A percentile compares a stretch with the other conserved stretches of the same genome.
Evolutionary conservation across 176 grass and related monocot species (phyloP).

Genomic region (Aegilops umbellulata): DNA sequence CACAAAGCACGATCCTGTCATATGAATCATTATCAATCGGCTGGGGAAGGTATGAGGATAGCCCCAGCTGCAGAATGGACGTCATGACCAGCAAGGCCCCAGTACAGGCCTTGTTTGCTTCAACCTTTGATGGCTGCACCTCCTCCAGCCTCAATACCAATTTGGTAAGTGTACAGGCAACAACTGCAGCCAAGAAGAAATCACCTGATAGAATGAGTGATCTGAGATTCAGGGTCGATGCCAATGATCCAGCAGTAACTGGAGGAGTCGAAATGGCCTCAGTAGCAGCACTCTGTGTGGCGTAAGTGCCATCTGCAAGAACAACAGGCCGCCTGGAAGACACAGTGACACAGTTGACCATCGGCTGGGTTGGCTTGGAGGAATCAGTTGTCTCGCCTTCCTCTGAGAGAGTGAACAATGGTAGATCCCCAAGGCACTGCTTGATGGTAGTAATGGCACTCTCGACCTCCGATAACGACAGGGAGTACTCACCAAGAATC

Average conservation of each 20-base stretch:
- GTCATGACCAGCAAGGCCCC: conserved; percentile 56
- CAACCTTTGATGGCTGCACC: conserved; percentile 55
- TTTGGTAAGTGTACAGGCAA: conserved; percentile 51
- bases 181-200: conserved; percentile 59
- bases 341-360: conserved; percentile 40
- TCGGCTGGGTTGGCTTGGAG: conserved; percentile 36
- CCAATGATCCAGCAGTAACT: conserved; percentile 34
- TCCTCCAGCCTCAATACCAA: conserved; percentile 76
- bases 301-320: conserved; percentile 71
- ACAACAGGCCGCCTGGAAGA: conserved; percentile 69
- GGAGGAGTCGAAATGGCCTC: conserved; percentile 47
- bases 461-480: conserved; percentile 68
- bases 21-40: conserved; percentile 61
- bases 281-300: conserved; percentile 67
- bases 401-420: conserved; percentile 60
- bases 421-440: conserved; percentile 66
- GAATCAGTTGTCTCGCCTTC: conserved; percentile 49
- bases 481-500: conserved; percentile 80
- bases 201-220: conserved; percentile 71
- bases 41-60: conserved; percentile 56
- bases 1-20: conserved; percentile 63
- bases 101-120: conserved; percentile 54
- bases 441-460: conserved; percentile 64
- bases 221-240: conserved; percentile 56
- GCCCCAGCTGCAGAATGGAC: conserved; percentile 53